These are phyloP conservation scores for Fusarium sp. DNA, from an alignment of 2,329 filamentous ascomycete species.

Conservation along the genomic window DNA sequence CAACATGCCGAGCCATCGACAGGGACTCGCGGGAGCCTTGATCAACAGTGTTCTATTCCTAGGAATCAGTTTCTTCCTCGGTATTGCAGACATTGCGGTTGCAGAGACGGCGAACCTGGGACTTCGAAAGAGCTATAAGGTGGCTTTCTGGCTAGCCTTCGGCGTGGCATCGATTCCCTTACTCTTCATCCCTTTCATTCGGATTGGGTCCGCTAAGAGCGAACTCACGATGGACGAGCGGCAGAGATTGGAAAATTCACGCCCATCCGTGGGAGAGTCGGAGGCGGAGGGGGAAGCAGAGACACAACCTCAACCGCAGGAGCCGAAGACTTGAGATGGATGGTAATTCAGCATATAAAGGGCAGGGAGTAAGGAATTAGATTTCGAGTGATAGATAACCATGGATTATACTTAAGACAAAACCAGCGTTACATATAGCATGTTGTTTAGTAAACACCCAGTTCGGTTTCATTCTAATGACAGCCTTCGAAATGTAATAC, in stretches of 20 bases:
- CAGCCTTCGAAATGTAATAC: background rate
- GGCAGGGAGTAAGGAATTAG: conserved; percentile 1
- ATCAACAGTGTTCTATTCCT: conserved; percentile 72
- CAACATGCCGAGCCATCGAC: conserved; percentile 65
- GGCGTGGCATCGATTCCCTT: conserved; percentile 38
- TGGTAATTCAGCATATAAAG: conserved; percentile 6
- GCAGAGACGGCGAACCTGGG: conserved; percentile 54
- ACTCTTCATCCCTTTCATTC: conserved; percentile 38
- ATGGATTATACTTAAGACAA: conserved; percentile 1
- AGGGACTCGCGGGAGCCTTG: conserved; percentile 73
- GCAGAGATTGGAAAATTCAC: conserved; percentile 35
- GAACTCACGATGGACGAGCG: conserved; percentile 45
- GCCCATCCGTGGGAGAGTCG: conserved; percentile 6
- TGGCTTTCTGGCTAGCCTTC: conserved; percentile 44
- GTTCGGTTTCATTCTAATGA: background rate
- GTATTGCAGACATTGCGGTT: conserved; percentile 69
- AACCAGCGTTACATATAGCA: conserved; percentile 1
- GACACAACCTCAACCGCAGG: conserved; percentile 3
- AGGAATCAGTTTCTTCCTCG: conserved; percentile 72
- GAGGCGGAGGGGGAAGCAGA: conserved; percentile 17
- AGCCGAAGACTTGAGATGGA: conserved; percentile 20
- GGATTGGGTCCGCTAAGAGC: conserved; percentile 45
- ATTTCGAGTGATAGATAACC: conserved; percentile 4
- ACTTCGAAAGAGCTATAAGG: conserved; percentile 47
- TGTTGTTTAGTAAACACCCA: background rate